phyloP scores from a whole-genome alignment of 192 early-diverging fungal species.

The Coemansia sp. region DNA sequence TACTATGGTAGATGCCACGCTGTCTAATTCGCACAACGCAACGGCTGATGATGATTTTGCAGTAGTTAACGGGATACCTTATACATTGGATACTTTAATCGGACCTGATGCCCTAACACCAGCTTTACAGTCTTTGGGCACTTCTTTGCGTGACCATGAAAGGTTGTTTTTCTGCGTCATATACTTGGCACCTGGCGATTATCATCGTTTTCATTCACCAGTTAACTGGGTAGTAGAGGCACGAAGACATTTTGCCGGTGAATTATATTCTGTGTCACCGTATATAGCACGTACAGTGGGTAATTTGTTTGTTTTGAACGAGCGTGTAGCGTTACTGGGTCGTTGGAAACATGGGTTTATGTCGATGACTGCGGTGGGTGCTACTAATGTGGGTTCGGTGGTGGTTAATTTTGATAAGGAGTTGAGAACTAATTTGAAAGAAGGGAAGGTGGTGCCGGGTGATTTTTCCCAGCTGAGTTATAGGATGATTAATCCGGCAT shows the following conservation, averaged over 20 bases:
- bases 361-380: slow-evolving; percentile 94
- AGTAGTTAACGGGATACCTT: slow-evolving; percentile 82
- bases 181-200: slow-evolving; percentile 97
- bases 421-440: slow-evolving; percentile 67
- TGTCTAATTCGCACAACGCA: slow-evolving; percentile 61
- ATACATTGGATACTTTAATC: slow-evolving; percentile 76
- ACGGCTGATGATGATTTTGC: slow-evolving; percentile 84
- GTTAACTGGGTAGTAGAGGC: slow-evolving; percentile 89
- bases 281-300: slow-evolving; percentile 80
- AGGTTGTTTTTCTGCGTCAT: slow-evolving; percentile 88
- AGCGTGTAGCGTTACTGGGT: slow-evolving; percentile 91
- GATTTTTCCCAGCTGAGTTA: slow-evolving; percentile 78
- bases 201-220: slow-evolving; percentile 98
- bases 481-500: slow-evolving; percentile 58
- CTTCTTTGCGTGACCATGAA: slow-evolving; percentile 65
- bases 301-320: slow-evolving; percentile 95
- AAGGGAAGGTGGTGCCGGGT: slow-evolving; percentile 68
- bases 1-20: slow-evolving; percentile 40
- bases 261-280: slow-evolving; percentile 95
- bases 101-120: slow-evolving; percentile 53
- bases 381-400: slow-evolving; percentile 97
- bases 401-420: slow-evolving; percentile 91
- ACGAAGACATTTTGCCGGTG: slow-evolving; percentile 91
- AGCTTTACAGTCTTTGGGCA: slow-evolving; percentile 41
- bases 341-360: slow-evolving; percentile 95